Evolutionary conservation across 2,329 filamentous ascomycete species (phyloP).

Genomic region (Capronia epimyces): DNA sequence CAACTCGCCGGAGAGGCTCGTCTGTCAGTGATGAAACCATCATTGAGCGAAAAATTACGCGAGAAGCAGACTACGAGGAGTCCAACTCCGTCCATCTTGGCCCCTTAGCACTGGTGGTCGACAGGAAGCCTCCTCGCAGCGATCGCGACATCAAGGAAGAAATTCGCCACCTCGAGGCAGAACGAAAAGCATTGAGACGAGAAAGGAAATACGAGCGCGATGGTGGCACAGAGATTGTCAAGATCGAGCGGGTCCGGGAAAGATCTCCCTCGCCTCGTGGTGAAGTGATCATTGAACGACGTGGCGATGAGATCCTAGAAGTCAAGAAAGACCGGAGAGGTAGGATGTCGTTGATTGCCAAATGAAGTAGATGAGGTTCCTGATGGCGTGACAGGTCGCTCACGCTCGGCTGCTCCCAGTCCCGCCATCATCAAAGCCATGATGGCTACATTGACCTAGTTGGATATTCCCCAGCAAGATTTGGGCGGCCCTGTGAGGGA

Average conservation of each 20-base stretch:
- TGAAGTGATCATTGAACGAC: constrained; percentile 34
- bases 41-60: constrained; percentile 33
- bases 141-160: constrained; percentile 66
- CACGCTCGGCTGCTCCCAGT: constrained; percentile 47
- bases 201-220: constrained; percentile 49
- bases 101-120: constrained; percentile 46
- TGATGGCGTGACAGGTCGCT: constrained; percentile 23
- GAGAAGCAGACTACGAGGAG: constrained; percentile 41
- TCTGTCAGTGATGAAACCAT: constrained; percentile 35
- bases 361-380: constrained; percentile 14
- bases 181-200: constrained; percentile 54
- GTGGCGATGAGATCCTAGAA: constrained; percentile 49
- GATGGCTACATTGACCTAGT: constrained; percentile 64
- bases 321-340: constrained; percentile 91
- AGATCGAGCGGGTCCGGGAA: constrained; percentile 27
- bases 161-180: constrained; percentile 64
- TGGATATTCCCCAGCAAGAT: not conserved
- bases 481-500: not conserved
- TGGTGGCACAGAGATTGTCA: constrained; percentile 25
- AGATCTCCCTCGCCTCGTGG: constrained; percentile 26
- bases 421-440: constrained; percentile 62
- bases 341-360: constrained; percentile 59
- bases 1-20: constrained; percentile 33
- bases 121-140: constrained; percentile 44
- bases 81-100: constrained; percentile 43